These are phyloP conservation scores for Annulohypoxylon nitens DNA, from an alignment of 495 filamentous ascomycete species.

Conservation along the genomic window DNA sequence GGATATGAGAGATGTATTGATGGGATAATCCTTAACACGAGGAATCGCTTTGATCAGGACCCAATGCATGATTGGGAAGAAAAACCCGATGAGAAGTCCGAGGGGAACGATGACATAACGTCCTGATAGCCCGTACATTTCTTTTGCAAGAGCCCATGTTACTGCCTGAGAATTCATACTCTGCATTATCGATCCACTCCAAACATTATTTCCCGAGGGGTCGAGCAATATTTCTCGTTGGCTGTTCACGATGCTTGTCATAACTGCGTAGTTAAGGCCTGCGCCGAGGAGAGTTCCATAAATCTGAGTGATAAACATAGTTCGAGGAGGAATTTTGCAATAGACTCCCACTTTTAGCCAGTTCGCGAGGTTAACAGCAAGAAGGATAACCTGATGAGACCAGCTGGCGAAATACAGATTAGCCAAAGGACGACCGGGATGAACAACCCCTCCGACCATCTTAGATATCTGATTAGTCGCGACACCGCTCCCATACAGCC, in stretches of 20 bases:
- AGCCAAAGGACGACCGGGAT: conserved; percentile 53
- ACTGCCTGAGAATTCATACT: conserved; percentile 57
- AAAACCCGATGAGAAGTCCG: conserved; percentile 60
- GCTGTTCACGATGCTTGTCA: conserved; percentile 54
- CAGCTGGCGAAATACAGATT: conserved; percentile 57
- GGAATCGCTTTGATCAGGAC: conserved; percentile 54
- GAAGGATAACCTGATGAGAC: conserved; percentile 48
- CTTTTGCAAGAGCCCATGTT: conserved; percentile 59
- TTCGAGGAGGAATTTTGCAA: conserved; percentile 60
- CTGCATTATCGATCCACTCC: conserved; percentile 55
- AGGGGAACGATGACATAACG: conserved; percentile 62
- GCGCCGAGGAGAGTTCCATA: conserved; percentile 58
- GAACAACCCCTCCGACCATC: conserved; percentile 53
- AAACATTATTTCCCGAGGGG: conserved; percentile 54
- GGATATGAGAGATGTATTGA: conserved; percentile 60
- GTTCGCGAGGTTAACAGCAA: conserved; percentile 54
- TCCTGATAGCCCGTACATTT: conserved; percentile 53
- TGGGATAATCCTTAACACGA: conserved; percentile 47
- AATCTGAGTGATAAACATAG: conserved; percentile 58
- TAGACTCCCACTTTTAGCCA: conserved; percentile 56
- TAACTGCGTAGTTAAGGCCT: conserved; percentile 59
- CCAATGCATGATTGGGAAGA: conserved; percentile 57
- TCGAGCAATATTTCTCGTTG: conserved; percentile 50
- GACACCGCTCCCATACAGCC: conserved; percentile 36
- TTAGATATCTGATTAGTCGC: conserved; percentile 54